phyloP scores from a whole-genome alignment of 1,284 basidiomycete species.

The Rhodotorula sp. region DNA sequence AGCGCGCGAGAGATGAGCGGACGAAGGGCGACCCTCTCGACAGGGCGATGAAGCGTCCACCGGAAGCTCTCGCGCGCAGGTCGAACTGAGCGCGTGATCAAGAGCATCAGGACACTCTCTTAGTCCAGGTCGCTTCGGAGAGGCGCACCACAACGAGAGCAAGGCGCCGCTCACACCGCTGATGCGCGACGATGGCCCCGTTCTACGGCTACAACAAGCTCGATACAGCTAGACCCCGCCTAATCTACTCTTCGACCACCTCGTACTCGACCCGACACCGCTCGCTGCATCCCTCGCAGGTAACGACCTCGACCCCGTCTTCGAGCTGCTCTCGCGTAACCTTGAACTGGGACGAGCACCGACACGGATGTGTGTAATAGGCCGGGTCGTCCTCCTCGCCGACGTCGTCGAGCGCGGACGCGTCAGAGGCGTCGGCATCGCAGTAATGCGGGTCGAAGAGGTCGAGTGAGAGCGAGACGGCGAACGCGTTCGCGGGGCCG shows the following conservation, averaged over 20 bases:
- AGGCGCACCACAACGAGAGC: too few relatives aligned
- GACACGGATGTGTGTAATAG: constrained; percentile 52
- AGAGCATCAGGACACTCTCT: too few relatives aligned
- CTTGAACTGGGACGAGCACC: constrained; percentile 52
- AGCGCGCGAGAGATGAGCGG: too few relatives aligned
- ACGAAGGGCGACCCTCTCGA: too few relatives aligned
- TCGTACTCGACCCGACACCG: constrained; percentile 54
- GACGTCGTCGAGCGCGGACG: constrained; percentile 2
- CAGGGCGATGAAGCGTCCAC: too few relatives aligned
- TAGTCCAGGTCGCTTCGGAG: too few relatives aligned
- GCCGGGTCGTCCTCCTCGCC: constrained; percentile 43
- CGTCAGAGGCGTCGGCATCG: neutral
- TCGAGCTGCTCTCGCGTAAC: constrained; percentile 53
- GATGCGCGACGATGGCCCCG: neutral
- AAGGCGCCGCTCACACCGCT: too few relatives aligned
- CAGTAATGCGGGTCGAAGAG: constrained; percentile 40
- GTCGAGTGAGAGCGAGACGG: constrained; percentile 28
- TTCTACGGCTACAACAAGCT: neutral
- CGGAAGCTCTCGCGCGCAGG: too few relatives aligned
- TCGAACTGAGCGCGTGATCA: too few relatives aligned
- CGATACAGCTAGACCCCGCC: too few relatives aligned
- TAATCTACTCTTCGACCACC: constrained; percentile 47
- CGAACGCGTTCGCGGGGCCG: constrained; percentile 15
- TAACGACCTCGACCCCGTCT: constrained; percentile 53
- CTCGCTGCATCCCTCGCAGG: constrained; percentile 55